Percentiles rank a stretch among this genome's conserved stretches.
Evolutionary conservation across 225 moss, liverwort and hornwort species (phyloP).

Genomic region (Anthoceros angustus): DNA sequence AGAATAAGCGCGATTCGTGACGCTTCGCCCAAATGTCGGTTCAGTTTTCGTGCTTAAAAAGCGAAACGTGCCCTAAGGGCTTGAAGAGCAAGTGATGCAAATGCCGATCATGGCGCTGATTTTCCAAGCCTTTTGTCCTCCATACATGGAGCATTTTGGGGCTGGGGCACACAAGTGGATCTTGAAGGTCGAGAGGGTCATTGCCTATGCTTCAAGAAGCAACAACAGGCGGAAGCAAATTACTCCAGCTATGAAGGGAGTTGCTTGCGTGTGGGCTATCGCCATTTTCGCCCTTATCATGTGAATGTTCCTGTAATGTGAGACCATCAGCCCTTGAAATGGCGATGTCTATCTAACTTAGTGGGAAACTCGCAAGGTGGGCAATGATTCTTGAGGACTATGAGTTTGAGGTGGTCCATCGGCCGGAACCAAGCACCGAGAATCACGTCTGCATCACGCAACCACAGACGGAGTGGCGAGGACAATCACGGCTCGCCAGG

Average conservation of each 20-base stretch:
- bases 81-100: too few species aligned
- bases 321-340: too few species aligned
- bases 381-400: not conserved
- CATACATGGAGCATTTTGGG: conserved; percentile 2
- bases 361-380: not conserved
- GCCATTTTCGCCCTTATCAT: not conserved
- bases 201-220: not conserved
- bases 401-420: not conserved
- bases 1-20: too few species aligned
- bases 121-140: not conserved
- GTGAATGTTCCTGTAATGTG: too few species aligned
- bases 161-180: not conserved
- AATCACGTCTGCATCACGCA: not conserved
- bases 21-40: too few species aligned
- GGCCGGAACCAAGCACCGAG: not conserved
- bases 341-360: too few species aligned
- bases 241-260: not conserved
- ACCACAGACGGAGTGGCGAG: not conserved
- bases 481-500: not conserved
- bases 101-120: not conserved
- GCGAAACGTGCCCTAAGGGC: too few species aligned
- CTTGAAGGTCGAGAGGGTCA: not conserved
- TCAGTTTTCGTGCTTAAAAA: too few species aligned
- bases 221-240: not conserved
- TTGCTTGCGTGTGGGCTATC: not conserved